Evolutionary conservation across 208 protist genomes (phyloP).

Genomic region (Trypanosoma conorhini): DNA sequence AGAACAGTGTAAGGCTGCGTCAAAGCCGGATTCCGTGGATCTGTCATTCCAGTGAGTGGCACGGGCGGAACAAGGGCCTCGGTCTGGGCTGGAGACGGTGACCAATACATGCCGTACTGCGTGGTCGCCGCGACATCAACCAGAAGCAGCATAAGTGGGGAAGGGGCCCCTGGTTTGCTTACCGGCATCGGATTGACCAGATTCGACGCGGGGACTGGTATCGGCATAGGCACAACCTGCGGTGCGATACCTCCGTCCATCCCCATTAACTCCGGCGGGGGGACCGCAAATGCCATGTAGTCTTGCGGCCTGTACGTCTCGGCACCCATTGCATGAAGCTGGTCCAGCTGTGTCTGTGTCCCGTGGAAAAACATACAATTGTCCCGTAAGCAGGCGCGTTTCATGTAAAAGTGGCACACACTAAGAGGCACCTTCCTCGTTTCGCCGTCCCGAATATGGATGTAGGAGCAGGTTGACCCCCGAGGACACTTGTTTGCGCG

Average conservation of each 20-base stretch:
- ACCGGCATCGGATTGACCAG: constrained; percentile 8
- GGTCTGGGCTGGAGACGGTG: background rate
- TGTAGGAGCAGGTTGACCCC: constrained; percentile 61
- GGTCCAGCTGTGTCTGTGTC: constrained; percentile 53
- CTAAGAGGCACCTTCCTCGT: constrained; percentile 54
- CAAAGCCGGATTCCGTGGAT: background rate
- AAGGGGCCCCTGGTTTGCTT: constrained; percentile 22
- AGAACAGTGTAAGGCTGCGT: background rate
- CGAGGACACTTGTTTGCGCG: constrained; percentile 35
- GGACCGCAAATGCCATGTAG: constrained; percentile 67
- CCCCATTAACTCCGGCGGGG: constrained; percentile 48
- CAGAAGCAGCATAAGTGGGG: constrained; percentile 2
- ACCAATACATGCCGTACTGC: background rate
- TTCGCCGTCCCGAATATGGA: constrained; percentile 71
- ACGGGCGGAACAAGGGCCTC: background rate
- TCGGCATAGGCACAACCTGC: constrained; percentile 17
- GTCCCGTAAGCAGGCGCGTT: constrained; percentile 70
- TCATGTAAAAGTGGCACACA: constrained; percentile 69
- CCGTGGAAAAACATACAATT: constrained; percentile 80
- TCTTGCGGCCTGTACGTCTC: constrained; percentile 63
- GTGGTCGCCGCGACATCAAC: background rate
- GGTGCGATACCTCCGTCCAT: constrained; percentile 28
- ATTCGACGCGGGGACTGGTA: background rate
- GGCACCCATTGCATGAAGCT: constrained; percentile 38
- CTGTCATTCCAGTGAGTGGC: background rate